Percentiles rank a stretch among this genome's conserved stretches.
phyloP scores from a whole-genome alignment of 345 rosid genomes.

The Populus alba region DNA sequence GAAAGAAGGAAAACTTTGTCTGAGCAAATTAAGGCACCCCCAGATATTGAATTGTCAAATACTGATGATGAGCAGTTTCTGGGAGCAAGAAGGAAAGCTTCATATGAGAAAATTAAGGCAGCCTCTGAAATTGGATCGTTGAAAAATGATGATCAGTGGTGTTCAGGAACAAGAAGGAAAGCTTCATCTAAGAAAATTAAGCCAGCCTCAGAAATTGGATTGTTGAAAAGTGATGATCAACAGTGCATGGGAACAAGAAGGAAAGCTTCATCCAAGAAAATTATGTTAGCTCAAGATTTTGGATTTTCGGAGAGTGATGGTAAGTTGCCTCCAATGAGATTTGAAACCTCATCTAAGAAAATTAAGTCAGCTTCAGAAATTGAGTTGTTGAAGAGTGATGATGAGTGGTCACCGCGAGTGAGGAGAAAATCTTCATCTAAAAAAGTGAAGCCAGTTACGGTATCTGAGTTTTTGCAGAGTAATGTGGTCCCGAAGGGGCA shows the following conservation, averaged over 20 bases:
- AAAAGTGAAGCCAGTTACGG: slow-evolving; percentile 15
- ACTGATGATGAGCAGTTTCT: neutral
- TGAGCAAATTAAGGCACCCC: neutral
- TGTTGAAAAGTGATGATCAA: neutral
- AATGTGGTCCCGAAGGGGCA: slow-evolving; percentile 23
- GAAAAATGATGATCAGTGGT: neutral
- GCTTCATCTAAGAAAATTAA: neutral
- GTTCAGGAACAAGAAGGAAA: neutral
- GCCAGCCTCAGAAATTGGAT: neutral
- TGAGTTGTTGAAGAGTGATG: neutral
- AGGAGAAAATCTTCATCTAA: slow-evolving; percentile 8
- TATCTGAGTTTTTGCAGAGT: slow-evolving; percentile 4
- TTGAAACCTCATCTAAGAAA: neutral
- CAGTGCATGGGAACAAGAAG: neutral
- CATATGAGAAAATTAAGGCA: neutral
- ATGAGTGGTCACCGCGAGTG: neutral
- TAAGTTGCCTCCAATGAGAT: neutral
- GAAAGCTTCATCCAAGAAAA: neutral
- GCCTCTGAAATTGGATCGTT: neutral
- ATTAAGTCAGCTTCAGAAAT: neutral
- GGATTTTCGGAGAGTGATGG: neutral
- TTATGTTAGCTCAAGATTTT: neutral
- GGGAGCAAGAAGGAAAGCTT: neutral
- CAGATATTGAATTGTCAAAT: neutral
- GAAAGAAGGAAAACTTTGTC: neutral